Evolutionary conservation across 768 basidiomycete species (phyloP).

Genomic region (Tulasnella sp.): DNA sequence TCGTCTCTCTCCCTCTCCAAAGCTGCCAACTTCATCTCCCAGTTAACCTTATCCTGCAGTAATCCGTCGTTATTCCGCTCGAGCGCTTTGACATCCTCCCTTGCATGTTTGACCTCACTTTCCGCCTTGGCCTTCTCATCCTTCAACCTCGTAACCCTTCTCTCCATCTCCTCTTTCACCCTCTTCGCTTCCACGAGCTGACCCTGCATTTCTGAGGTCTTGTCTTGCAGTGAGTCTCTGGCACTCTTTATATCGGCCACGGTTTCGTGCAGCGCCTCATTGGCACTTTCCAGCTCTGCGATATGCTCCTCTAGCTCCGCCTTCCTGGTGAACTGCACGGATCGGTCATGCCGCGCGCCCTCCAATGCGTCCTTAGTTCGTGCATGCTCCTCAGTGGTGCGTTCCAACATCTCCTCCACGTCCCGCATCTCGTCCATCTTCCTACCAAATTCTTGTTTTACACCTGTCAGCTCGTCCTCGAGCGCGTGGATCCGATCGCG

Average conservation of each 20-base stretch:
- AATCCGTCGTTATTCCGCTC: slow-evolving; percentile 36
- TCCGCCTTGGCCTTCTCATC: slow-evolving; percentile 26
- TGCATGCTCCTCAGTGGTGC: too few relatives aligned
- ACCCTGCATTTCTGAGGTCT: slow-evolving; percentile 50
- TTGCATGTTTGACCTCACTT: background rate
- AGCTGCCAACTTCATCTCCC: slow-evolving; percentile 21
- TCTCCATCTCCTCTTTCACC: slow-evolving; percentile 49
- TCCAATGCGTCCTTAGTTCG: too few relatives aligned
- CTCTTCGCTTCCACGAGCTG: slow-evolving; percentile 61
- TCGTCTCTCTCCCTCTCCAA: slow-evolving; percentile 24
- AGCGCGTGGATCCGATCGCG: background rate
- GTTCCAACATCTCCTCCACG: background rate
- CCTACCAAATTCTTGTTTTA: background rate
- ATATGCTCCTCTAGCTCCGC: slow-evolving; percentile 4
- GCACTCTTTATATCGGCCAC: background rate
- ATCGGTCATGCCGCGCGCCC: too few relatives aligned
- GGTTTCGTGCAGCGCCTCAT: too few relatives aligned
- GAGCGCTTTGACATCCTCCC: slow-evolving; percentile 4
- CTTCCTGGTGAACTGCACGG: too few relatives aligned
- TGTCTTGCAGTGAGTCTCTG: slow-evolving; percentile 31
- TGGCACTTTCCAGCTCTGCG: background rate
- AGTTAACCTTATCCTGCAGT: slow-evolving; percentile 61
- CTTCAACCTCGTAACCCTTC: slow-evolving; percentile 47
- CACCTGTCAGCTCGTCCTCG: background rate
- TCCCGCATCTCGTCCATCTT: background rate